Base-by-base conservation (phyloP, 768 basidiomycete genomes). In the Chalciporus chontae region DNA sequence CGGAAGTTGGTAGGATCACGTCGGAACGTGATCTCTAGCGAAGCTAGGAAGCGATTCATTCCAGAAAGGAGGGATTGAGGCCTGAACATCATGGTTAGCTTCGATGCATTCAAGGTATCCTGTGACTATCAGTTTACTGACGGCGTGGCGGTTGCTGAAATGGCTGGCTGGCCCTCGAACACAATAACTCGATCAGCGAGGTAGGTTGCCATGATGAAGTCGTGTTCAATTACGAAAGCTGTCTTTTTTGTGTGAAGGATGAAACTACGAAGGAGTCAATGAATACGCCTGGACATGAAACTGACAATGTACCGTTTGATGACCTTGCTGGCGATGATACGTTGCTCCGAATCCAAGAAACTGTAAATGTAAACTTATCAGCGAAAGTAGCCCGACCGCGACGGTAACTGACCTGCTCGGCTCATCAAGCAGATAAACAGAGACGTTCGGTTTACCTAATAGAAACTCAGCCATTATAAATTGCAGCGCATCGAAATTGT, bases 171-270 rank as follows among this genome's bases (percentile, higher is more conserved):
- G 34, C 90, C 90, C 66, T 89, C 85, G 60, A 92, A 94, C 11
- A 94, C 92, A 52, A 95, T 93, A 61, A 96, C 93, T 40, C 95
- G 88, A 67, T 99, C 96, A 37, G 96, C 95, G 48, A 99, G 88
- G 70, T 99, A 98, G 2, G 95, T 97, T 4, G 95, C 94, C 95
- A 97, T 97, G 75, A 98, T 96, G 71, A 99, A 97, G 76, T 98
- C 95, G 83, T 99, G 96, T 79, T 99, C 96, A 64, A 99, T 97
- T 61, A 99, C 81, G 68, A 99, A 97, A 0, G 96, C 96, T 1
- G 94, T 98, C 74, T 94, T 94, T 77, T 96, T 96, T 13, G 93
- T 82, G 64, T 96, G 90, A 26, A 98, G 83, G 63, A 99, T 91
- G 72, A 95, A 97, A 42, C 87, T 88, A 49, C 8, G 37, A 9